Evolutionary conservation across 2,329 filamentous ascomycete genomes (phyloP), one percentile per base, ranked within the genome.

Genomic region (Bipolaris gigantea): DNA sequence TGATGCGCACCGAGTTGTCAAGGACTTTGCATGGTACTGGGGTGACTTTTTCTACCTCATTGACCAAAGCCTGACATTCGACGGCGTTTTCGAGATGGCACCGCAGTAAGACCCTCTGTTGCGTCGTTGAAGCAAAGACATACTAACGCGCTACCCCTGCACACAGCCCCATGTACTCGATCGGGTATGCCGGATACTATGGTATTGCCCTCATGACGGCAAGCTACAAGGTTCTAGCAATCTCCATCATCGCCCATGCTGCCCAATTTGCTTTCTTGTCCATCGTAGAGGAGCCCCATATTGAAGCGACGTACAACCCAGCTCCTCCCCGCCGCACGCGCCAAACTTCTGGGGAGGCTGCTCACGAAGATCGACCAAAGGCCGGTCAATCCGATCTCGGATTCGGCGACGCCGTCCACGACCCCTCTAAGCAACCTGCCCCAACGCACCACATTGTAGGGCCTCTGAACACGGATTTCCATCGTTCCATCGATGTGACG

Each of bases 21-120:
- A 97, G 76, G 94, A 99, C 76, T 99, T 92, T 78, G 94, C 94
- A 25, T 99, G 94, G 94, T 99, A 97, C 77, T 99, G 94, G 94
- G 94, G 94, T 57, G 94, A 99, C 76, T 97, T 97, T 78, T 99
- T 97, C 81, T 99, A 92, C 77, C 87, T 99, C 70, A 90, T 99
- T 74, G 94, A 99, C 76, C 92, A 97, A 77, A 91, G 96, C 71
- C 81, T 99, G 73, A 97, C 92, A 45, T 99, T 99, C 75, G 94
- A 99, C 72, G 94, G 94, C 52, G 94, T 99, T 59, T 99, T 97
- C 73, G 94, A 99, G 78, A 95, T 99, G 88, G 94, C 94, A 18
- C 94, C 94, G 30, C 94, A 63, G 55, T 60, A 55, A 60, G 57
- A 60, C 23, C 40, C 30, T 38, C 42, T 48, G 10, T 34, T 25